These are phyloP conservation scores for Lactarius hatsudake DNA, from an alignment of 768 basidiomycete genomes.

Conservation along the genomic window DNA sequence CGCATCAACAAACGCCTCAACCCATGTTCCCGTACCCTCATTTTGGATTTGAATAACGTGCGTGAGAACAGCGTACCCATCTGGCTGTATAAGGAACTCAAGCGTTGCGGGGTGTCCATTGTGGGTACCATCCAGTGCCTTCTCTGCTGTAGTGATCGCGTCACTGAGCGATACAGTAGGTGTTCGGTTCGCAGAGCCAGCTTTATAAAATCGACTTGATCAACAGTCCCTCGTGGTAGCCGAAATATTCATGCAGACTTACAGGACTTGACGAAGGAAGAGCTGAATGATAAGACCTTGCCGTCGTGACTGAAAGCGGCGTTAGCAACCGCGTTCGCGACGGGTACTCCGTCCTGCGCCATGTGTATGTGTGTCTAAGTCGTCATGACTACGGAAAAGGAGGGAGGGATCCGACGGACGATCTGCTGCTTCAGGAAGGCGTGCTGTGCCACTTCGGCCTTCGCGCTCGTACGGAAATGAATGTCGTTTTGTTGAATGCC, in stretches of 20 bases:
- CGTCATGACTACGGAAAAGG: background rate
- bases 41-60: slow-evolving; percentile 46
- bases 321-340: slow-evolving; percentile 45
- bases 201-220: background rate
- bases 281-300: slow-evolving; percentile 44
- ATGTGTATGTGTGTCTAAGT: background rate
- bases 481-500: slow-evolving; percentile 25
- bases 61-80: slow-evolving; percentile 40
- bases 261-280: slow-evolving; percentile 47
- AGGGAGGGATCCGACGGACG: slow-evolving; percentile 15
- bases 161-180: slow-evolving; percentile 38
- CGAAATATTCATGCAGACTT: slow-evolving; percentile 16
- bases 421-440: slow-evolving; percentile 31
- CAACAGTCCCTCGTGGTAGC: background rate
- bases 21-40: slow-evolving; percentile 45
- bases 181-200: slow-evolving; percentile 33
- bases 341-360: slow-evolving; percentile 35
- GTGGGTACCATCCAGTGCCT: slow-evolving; percentile 39
- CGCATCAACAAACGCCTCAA: slow-evolving; percentile 58
- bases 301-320: slow-evolving; percentile 42
- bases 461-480: slow-evolving; percentile 27
- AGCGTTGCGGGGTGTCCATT: slow-evolving; percentile 40
- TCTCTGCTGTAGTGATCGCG: slow-evolving; percentile 41
- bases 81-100: slow-evolving; percentile 42
- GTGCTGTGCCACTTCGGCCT: slow-evolving; percentile 24